Conservation (phyloP, 805 yeast genomes). For the Kodamaea fukazawae region DNA sequence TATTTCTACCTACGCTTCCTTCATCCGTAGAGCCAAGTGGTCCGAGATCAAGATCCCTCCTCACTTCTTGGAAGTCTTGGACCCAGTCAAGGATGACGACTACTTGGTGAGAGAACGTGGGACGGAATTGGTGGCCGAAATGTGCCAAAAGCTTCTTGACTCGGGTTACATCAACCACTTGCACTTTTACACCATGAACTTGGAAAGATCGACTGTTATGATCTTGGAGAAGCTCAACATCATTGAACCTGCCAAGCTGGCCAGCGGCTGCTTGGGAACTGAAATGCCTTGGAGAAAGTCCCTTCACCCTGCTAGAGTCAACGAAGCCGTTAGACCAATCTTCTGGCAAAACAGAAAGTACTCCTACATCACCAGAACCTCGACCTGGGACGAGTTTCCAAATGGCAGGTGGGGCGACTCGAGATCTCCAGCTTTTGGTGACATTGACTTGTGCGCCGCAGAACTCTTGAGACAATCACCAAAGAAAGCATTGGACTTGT, state of each 20-base stretch:
- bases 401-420: constrained; percentile 99
- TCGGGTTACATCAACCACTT: constrained; percentile 78
- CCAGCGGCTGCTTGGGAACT: constrained; percentile 21
- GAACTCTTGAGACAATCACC: constrained; percentile 80
- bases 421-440: constrained; percentile 95
- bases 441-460: constrained; percentile 76
- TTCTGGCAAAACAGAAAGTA: constrained; percentile 95
- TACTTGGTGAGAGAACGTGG: constrained; percentile 83
- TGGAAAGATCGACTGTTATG: constrained; percentile 89
- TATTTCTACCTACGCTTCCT: constrained; percentile 89
- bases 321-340: constrained; percentile 87
- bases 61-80: constrained; percentile 64
- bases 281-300: constrained; percentile 89
- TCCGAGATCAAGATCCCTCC: constrained; percentile 80
- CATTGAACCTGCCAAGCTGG: constrained; percentile 41
- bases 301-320: constrained; percentile 71
- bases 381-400: constrained; percentile 97
- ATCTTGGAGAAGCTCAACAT: constrained; percentile 72
- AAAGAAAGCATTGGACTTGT: constrained; percentile 73
- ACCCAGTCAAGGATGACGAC: constrained; percentile 88
- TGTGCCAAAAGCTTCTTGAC: constrained; percentile 73
- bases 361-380: constrained; percentile 83
- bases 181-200: constrained; percentile 96
- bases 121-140: constrained; percentile 71
- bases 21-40: constrained; percentile 93